These are phyloP conservation scores for Melastoma malabathricum DNA, from an alignment of 345 rosid genomes.

Conservation along the genomic window DNA sequence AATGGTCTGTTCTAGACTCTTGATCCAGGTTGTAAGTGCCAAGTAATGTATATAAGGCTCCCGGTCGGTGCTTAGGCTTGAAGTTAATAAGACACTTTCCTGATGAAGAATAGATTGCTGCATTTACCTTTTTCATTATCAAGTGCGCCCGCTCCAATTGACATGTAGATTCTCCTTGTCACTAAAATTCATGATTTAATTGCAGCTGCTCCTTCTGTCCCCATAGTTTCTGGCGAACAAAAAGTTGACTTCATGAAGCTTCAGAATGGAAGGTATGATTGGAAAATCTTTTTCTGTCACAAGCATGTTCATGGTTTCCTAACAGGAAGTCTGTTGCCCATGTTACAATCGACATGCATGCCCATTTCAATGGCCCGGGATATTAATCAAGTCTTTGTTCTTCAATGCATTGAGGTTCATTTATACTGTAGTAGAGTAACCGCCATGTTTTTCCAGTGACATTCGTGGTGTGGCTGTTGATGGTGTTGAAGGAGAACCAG, in stretches of 20 bases:
- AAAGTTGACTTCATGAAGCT: conserved; percentile 69
- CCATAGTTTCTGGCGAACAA: conserved; percentile 43
- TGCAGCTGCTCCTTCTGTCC: conserved; percentile 54
- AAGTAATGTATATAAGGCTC: conserved; percentile 14
- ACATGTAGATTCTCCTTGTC: neutral
- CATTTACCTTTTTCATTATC: neutral
- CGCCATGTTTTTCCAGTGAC: conserved; percentile 37
- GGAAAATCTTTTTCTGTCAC: neutral
- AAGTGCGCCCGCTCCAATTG: neutral
- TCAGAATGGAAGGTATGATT: conserved; percentile 84
- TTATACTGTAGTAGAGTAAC: neutral
- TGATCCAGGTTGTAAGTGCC: conserved; percentile 23
- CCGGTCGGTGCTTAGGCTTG: no score
- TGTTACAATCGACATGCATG: neutral
- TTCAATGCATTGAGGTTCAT: neutral
- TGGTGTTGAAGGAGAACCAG: conserved; percentile 91
- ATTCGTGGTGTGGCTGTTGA: conserved; percentile 87
- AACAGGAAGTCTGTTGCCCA: neutral
- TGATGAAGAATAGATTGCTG: conserved; percentile 1
- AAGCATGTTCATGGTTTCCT: neutral
- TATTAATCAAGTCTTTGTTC: neutral
- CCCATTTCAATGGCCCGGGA: neutral
- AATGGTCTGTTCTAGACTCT: conserved; percentile 92
- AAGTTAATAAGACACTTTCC: conserved; percentile 5
- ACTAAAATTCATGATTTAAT: conserved; percentile 5